Conservation (phyloP, 1,139 yeast genomes). For the Yarrowia galli region DNA sequence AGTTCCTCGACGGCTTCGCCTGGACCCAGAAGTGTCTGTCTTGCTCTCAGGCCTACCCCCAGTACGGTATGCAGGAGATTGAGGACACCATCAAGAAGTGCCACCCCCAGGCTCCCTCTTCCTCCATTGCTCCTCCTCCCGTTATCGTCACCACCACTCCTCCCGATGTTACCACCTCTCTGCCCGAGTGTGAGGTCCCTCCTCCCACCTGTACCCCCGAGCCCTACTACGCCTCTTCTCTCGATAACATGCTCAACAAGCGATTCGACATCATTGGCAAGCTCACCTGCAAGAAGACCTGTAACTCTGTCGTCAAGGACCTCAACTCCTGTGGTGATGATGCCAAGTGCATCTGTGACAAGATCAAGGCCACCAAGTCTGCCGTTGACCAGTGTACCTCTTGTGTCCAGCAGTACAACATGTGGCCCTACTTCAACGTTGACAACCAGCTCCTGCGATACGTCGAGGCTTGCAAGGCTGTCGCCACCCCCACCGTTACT, state of each 20-base stretch:
- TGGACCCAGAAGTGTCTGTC: slow-evolving; percentile 37
- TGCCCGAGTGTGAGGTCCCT: slow-evolving; percentile 36
- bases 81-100: slow-evolving; percentile 23
- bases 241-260: slow-evolving; percentile 33
- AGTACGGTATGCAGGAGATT: slow-evolving; percentile 34
- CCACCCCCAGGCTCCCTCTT: slow-evolving; percentile 27
- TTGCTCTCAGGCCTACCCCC: slow-evolving; percentile 30
- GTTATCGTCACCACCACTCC: slow-evolving; percentile 32
- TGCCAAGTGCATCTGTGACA: slow-evolving; percentile 36
- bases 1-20: slow-evolving; percentile 35
- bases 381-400: slow-evolving; percentile 32
- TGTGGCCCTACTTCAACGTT: slow-evolving; percentile 32
- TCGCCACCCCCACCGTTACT: slow-evolving; percentile 18
- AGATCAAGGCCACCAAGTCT: slow-evolving; percentile 28
- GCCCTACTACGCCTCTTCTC: slow-evolving; percentile 33
- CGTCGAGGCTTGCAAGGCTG: slow-evolving; percentile 33
- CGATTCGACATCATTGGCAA: slow-evolving; percentile 23
- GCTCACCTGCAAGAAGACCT: slow-evolving; percentile 38
- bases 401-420: slow-evolving; percentile 37
- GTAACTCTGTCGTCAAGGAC: slow-evolving; percentile 10
- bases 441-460: slow-evolving; percentile 29
- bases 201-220: slow-evolving; percentile 37
- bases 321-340: slow-evolving; percentile 14
- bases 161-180: slow-evolving; percentile 30
- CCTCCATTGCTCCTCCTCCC: slow-evolving; percentile 36